Evolutionary conservation across 148 eudicot genomes (phyloP), one percentile per base, ranked within the genome.

Genomic region (Oxyria digyna): DNA sequence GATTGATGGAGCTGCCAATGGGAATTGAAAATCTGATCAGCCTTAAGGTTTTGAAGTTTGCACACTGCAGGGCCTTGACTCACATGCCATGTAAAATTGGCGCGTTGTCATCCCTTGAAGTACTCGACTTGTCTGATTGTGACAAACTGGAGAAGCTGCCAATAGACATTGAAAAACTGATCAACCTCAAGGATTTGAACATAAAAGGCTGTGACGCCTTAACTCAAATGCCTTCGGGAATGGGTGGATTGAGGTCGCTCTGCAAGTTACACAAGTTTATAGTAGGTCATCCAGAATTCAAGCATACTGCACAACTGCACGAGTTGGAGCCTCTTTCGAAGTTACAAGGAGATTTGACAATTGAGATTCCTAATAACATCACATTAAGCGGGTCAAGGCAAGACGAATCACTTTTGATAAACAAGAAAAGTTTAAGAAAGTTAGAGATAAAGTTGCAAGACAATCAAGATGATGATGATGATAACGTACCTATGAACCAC

Each of bases 181-280:
- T 72, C 1, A 72, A 59, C 32, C 78, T 78, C 0, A 72, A 71
- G 45, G 41, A 23, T 20, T 65, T 77, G 26, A 35, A 66, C 49
- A 11, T 74, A 11, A 0, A 6, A 0, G 2, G 21, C 3, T 74
- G 77, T 10, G 0, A 0, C 1, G 4, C 0, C 1, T 27, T 69
- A 24, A 17, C 29, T 27, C 4, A 10, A 10, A 74, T 74, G 74
- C 77, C 81, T 21, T 4, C 20, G 0, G 77, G 81, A 15, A 50
- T 50, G 20, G 27, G 26, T 20, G 26, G 26, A 21, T 18, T 21
- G 62, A 68, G 31, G n/a, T 15, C 24, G 9, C 23, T 76, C 15
- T 43, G 23, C 1, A 8, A 8, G 17, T 23, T 46, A 9, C 37
- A 10, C 13, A 9, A 4, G 1, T 76, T 76, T 52, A 20, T 52